Evolutionary conservation across 1,139 yeast species (phyloP).

Genomic region (Hanseniaspora uvarum): DNA sequence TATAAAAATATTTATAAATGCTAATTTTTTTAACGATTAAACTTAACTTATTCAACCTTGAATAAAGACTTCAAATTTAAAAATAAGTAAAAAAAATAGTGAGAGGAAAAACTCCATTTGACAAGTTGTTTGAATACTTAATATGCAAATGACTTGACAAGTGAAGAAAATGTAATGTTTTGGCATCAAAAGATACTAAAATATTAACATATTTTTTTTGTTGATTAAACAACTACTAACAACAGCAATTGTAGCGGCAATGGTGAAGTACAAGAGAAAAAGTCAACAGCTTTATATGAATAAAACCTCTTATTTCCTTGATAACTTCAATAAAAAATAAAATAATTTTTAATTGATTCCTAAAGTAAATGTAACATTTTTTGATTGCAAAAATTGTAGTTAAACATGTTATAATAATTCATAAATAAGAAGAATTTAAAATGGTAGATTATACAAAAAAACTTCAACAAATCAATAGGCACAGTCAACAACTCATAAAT

Average conservation of each 20-base stretch:
- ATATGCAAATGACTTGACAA: background rate
- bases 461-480: slow-evolving; percentile 16
- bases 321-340: background rate
- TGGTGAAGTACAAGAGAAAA: background rate
- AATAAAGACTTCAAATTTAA: slow-evolving; percentile 2
- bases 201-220: background rate
- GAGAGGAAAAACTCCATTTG: background rate
- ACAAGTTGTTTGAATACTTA: background rate
- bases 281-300: background rate
- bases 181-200: background rate
- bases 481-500: slow-evolving; percentile 17
- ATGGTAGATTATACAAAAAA: background rate
- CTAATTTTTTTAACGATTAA: background rate
- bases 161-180: background rate
- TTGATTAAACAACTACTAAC: background rate
- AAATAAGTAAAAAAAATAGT: background rate
- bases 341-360: background rate
- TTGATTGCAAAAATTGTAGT: slow-evolving; percentile 1
- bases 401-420: slow-evolving; percentile 2
- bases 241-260: background rate
- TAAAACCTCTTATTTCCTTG: background rate
- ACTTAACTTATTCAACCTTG: slow-evolving; percentile 15
- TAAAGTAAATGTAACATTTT: slow-evolving; percentile 3
- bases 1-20: background rate
- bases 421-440: slow-evolving; percentile 8